These are phyloP conservation scores for Plasmodium vinckei DNA, from an alignment of 169 alveolate genomes.

Conservation along the genomic window DNA sequence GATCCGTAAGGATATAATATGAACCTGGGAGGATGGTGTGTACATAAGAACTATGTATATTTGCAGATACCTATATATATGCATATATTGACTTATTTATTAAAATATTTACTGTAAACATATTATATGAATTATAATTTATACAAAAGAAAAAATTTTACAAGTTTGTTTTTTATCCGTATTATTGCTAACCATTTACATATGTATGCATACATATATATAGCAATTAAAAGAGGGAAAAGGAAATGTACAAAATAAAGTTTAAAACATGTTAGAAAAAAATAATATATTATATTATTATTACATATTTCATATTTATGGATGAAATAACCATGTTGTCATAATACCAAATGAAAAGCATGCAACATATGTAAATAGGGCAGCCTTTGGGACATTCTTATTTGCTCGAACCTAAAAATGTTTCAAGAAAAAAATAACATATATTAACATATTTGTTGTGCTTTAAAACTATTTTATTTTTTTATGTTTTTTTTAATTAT, in stretches of 20 bases:
- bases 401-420: slow-evolving; percentile 79
- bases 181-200: neutral
- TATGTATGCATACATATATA: slow-evolving; percentile 1
- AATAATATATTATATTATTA: neutral
- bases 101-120: neutral
- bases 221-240: slow-evolving; percentile 5
- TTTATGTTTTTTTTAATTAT: neutral
- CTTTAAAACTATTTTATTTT: neutral
- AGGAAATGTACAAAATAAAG: slow-evolving; percentile 8
- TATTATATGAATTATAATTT: slow-evolving; percentile 5
- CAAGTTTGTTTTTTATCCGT: slow-evolving; percentile 15
- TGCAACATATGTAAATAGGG: slow-evolving; percentile 83
- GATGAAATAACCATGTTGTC: slow-evolving; percentile 87
- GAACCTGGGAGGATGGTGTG: neutral
- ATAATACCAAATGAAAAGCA: slow-evolving; percentile 85
- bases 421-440: neutral
- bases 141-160: slow-evolving; percentile 14
- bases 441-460: neutral
- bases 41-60: neutral
- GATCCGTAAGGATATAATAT: slow-evolving; percentile 19
- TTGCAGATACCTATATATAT: neutral
- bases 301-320: slow-evolving; percentile 59
- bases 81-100: neutral
- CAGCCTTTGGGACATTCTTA: slow-evolving; percentile 85
- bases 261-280: slow-evolving; percentile 9